Conservation (phyloP, 202 grass and related monocot species). For the Saccharum hybrid region DNA sequence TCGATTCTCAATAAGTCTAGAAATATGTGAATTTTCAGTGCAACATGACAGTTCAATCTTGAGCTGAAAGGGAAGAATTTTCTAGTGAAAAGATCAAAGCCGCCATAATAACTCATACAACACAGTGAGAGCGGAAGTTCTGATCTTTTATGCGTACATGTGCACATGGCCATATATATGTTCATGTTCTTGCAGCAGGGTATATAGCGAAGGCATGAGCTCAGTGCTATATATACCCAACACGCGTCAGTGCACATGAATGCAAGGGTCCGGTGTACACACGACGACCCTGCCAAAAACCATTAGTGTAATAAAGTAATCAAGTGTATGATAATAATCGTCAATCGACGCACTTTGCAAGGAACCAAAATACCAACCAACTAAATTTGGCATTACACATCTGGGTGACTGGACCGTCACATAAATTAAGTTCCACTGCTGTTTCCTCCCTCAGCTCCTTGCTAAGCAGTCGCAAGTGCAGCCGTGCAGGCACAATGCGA, state of each 20-base stretch:
- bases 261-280: background rate
- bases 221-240: background rate
- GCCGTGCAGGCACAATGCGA: background rate
- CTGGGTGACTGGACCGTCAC: background rate
- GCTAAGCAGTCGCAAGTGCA: background rate
- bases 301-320: conserved; percentile 9
- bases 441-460: background rate
- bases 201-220: background rate
- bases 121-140: background rate
- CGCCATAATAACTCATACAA: background rate
- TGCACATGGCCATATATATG: too few species aligned
- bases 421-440: background rate
- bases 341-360: background rate
- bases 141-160: background rate
- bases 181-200: too few species aligned
- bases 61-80: background rate
- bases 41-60: background rate
- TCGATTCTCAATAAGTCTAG: background rate
- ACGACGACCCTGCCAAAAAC: background rate
- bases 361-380: conserved; percentile 28
- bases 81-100: background rate
- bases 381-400: background rate
- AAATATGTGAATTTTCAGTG: background rate
- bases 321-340: background rate
- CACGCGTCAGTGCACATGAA: background rate